Evolutionary conservation across 306 rosid genomes (phyloP).

Genomic region (Cyclanthera cordifolia): DNA sequence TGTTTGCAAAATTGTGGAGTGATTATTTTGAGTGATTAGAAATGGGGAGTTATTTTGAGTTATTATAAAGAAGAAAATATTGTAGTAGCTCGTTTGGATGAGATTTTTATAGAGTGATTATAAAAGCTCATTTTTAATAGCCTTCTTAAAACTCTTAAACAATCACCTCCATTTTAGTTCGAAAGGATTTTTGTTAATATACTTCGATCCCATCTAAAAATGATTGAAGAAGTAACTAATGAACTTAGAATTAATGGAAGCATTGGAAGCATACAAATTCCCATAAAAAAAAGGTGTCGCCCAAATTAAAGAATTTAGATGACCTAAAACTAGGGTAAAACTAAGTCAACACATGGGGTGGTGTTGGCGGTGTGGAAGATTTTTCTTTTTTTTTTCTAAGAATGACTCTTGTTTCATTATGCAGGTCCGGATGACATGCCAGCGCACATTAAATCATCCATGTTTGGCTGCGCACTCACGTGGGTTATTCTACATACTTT

Average conservation of each 20-base stretch:
- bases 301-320: neutral
- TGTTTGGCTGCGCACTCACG: constrained; percentile 84
- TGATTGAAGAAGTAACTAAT: neutral
- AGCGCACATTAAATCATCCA: constrained; percentile 90
- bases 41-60: too few species aligned
- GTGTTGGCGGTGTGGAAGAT: neutral
- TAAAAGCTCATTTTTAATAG: too few species aligned
- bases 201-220: neutral
- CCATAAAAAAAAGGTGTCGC: neutral
- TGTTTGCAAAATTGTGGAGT: too few species aligned
- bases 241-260: neutral
- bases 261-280: neutral
- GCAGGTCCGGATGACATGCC: constrained; percentile 98
- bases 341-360: neutral
- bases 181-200: neutral
- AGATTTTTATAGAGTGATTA: too few species aligned
- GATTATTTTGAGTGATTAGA: too few species aligned
- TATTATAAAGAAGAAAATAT: too few species aligned
- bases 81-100: too few species aligned
- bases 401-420: constrained; percentile 4
- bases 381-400: neutral
- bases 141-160: too few species aligned
- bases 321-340: neutral
- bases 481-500: constrained; percentile 21
- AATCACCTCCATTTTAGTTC: neutral